phyloP scores from a whole-genome alignment of 2,329 filamentous ascomycete genomes.

The Calycina herbarum region DNA sequence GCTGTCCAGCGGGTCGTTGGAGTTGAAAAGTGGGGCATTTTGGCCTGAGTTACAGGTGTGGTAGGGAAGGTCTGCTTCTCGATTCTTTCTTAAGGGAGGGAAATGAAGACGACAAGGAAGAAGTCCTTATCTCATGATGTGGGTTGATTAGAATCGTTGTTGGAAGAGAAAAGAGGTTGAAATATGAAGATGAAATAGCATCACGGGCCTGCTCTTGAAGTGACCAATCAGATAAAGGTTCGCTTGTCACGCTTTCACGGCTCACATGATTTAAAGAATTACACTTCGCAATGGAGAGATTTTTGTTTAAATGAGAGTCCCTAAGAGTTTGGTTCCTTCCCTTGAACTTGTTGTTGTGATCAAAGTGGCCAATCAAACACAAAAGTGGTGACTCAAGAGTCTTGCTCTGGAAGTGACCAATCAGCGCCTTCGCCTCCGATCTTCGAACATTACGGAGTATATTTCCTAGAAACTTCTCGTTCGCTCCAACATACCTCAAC shows the following conservation, averaged over 20 bases:
- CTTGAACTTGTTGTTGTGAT: background rate
- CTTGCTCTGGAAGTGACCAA: conserved; percentile 14
- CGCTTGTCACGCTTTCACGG: background rate
- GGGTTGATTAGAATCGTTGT: background rate
- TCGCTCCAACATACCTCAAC: too few relatives aligned
- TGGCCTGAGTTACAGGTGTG: background rate
- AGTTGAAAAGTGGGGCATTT: conserved; percentile 21
- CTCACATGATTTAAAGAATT: background rate
- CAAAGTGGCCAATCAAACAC: background rate
- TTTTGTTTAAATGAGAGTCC: background rate
- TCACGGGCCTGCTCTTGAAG: background rate
- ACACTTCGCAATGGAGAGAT: background rate
- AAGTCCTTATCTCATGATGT: background rate
- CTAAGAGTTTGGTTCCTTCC: too few relatives aligned
- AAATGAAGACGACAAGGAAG: background rate
- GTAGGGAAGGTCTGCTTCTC: background rate
- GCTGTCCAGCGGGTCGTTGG: conserved; percentile 30
- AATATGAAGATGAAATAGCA: background rate
- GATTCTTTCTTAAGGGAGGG: too few relatives aligned
- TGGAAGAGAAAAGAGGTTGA: background rate
- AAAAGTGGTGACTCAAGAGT: background rate
- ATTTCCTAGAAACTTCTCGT: background rate
- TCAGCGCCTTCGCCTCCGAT: background rate
- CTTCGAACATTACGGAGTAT: background rate
- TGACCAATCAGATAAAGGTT: background rate